Conservation (phyloP, 208 protist species). For the Trypanosoma boissoni region DNA sequence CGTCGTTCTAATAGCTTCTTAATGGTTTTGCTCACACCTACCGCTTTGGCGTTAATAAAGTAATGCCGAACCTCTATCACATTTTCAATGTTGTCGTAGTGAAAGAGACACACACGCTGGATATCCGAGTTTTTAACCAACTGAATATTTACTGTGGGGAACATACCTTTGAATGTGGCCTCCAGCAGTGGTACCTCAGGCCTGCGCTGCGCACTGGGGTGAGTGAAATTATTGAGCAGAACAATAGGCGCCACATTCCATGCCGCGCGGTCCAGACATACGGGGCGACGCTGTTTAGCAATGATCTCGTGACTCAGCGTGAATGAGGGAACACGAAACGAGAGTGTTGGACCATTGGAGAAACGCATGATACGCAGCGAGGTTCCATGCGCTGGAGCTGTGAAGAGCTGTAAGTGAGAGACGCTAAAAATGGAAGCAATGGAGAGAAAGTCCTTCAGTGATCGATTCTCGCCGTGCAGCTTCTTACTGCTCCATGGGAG, state of each 20-base stretch:
- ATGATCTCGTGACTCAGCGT: constrained; percentile 80
- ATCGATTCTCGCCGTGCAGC: constrained; percentile 87
- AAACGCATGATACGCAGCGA: constrained; percentile 90
- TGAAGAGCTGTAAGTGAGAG: constrained; percentile 88
- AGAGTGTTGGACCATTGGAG: constrained; percentile 87
- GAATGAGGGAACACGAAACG: constrained; percentile 88
- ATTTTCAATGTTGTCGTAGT: constrained; percentile 86
- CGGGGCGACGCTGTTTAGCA: constrained; percentile 68
- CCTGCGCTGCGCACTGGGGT: constrained; percentile 53
- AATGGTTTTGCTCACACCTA: constrained; percentile 74
- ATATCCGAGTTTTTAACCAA: constrained; percentile 76
- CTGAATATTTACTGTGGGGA: constrained; percentile 81
- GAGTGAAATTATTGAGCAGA: constrained; percentile 91
- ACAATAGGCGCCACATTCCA: constrained; percentile 89
- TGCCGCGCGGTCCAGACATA: constrained; percentile 44
- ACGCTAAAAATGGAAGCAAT: constrained; percentile 80
- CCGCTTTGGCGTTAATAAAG: constrained; percentile 76
- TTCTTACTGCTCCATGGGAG: constrained; percentile 90
- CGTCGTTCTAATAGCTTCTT: constrained; percentile 89
- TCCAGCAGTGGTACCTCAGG: constrained; percentile 80
- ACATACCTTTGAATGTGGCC: constrained; percentile 83
- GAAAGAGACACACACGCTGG: constrained; percentile 83
- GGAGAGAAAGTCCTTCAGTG: constrained; percentile 84
- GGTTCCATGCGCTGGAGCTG: constrained; percentile 73
- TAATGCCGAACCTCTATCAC: constrained; percentile 90